These are phyloP conservation scores for Phaeosphaeriaceae sp. DNA, from an alignment of 2,329 filamentous ascomycete species.

Conservation along the genomic window DNA sequence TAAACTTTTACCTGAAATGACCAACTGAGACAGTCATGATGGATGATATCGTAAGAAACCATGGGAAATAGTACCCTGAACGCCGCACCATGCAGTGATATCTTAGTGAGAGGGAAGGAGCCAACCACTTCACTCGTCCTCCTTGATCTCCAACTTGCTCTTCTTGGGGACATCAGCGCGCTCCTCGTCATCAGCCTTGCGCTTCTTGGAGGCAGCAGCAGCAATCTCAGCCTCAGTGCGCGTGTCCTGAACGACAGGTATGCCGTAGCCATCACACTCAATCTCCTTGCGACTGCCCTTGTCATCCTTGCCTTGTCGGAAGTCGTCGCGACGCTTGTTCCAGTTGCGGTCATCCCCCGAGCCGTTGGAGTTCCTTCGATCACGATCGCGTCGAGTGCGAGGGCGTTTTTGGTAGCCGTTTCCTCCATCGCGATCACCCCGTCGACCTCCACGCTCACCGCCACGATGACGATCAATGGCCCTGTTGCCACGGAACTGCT, in stretches of 20 bases:
- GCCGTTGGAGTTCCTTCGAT: slow-evolving; percentile 26
- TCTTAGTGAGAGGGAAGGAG: background rate
- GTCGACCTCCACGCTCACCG: slow-evolving; percentile 39
- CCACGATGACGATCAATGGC: slow-evolving; percentile 34
- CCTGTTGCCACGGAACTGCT: too few relatives aligned
- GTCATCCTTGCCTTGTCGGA: slow-evolving; percentile 42
- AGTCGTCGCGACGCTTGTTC: slow-evolving; percentile 40
- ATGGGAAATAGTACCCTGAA: slow-evolving; percentile 13
- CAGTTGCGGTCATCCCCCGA: slow-evolving; percentile 34
- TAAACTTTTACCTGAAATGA: slow-evolving; percentile 13
- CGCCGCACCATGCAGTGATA: slow-evolving; percentile 18
- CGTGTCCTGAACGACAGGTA: slow-evolving; percentile 35
- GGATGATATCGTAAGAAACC: slow-evolving; percentile 12
- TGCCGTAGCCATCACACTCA: slow-evolving; percentile 33
- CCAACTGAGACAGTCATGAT: slow-evolving; percentile 6
- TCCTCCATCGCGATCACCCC: slow-evolving; percentile 28
- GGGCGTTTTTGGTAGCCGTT: too few relatives aligned
- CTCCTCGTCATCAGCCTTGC: slow-evolving; percentile 38
- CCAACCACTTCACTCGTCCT: slow-evolving; percentile 30
- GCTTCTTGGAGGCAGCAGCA: slow-evolving; percentile 36
- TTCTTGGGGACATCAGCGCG: slow-evolving; percentile 35
- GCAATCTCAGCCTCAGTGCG: slow-evolving; percentile 19
- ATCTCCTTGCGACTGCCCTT: slow-evolving; percentile 26
- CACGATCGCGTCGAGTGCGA: slow-evolving; percentile 30
- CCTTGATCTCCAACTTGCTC: slow-evolving; percentile 44